Base-by-base conservation (phyloP, 257 asterid species). In the Perilla frutescens region DNA sequence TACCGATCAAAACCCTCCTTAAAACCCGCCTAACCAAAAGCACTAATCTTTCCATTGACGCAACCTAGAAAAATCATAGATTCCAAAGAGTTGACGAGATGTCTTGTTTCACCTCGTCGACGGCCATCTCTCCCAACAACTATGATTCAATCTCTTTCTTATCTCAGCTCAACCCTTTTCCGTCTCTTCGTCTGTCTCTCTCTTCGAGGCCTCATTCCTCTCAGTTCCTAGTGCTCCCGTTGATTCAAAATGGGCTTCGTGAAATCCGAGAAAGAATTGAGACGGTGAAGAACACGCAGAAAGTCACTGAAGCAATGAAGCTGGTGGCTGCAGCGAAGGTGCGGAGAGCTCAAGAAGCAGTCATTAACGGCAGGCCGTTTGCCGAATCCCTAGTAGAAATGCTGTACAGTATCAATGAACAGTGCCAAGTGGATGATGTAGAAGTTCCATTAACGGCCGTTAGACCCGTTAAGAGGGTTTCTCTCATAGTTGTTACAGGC, bases 311-410 rank as follows among this genome's bases (percentile, higher is more conserved):
- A 79, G 93, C 90, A 5, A 91, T 85, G 97, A 87, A 87, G 36
- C 75, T 91, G 34, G 95, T 90, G 3, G 87, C 96, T 32, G 97
- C 93, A 13, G 91, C 97, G 4, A 91, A 84, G 79, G 86, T 90
- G 26, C 83, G 97, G 66, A 71, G 81, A 70, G 96, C 97, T 37
- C 97, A 90, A 72, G 96, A 90, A 78, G 90, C 96, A 2, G 96
- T 84, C 49, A 73, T 88, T 8, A 85, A 72, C 37, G 85, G 90
- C 3, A 66, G 93, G 61, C 96, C 96, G 7, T 90, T 90, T 45
- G 77, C 96, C 5, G 91, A 88, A 74, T 75, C 91, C 64, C 90
- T 90, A 2, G 89, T 76, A 0, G 87, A 81, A 29, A 84, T 85
- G 41, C 49, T 90, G 71, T 80, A 73, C 78, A 76, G 76, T 72